phyloP scores from a whole-genome alignment of 1,284 basidiomycete genomes.

The Inonotus obliquus region DNA sequence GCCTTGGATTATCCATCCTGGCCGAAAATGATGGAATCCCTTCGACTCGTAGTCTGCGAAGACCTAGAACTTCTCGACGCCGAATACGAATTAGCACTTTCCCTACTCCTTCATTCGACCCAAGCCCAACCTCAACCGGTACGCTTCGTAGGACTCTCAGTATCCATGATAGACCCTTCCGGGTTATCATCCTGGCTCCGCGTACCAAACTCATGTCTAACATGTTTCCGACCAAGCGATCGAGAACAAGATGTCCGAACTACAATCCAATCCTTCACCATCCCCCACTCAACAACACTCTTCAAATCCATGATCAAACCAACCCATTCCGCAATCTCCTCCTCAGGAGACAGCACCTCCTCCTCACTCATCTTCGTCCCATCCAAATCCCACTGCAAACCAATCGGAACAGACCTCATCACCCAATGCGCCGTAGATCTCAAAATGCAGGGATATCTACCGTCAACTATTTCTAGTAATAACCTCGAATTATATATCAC shows the following conservation, averaged over 20 bases:
- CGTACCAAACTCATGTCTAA: conserved; percentile 60
- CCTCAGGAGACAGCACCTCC: conserved; percentile 39
- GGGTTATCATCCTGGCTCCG: conserved; percentile 85
- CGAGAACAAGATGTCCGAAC: conserved; percentile 78
- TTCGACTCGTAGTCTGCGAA: conserved; percentile 77
- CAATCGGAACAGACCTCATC: conserved; percentile 80
- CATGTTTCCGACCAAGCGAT: conserved; percentile 80
- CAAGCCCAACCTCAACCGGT: conserved; percentile 52
- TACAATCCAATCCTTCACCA: conserved; percentile 76
- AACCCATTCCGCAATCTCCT: conserved; percentile 63
- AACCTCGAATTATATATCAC: conserved; percentile 57
- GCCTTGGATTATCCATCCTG: conserved; percentile 33
- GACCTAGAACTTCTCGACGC: conserved; percentile 83
- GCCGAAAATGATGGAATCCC: conserved; percentile 32
- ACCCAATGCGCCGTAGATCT: conserved; percentile 82
- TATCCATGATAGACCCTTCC: conserved; percentile 75
- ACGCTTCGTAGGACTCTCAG: conserved; percentile 77
- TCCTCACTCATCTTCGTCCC: conserved; percentile 88
- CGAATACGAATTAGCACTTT: conserved; percentile 79
- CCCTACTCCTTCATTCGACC: conserved; percentile 61
- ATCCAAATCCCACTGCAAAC: conserved; percentile 75
- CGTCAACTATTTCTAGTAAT: conserved; percentile 47
- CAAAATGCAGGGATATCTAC: conserved; percentile 71
- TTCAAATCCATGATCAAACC: conserved; percentile 95
- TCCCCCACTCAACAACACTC: conserved; percentile 82